Percentiles rank a stretch among this genome's conserved stretches.
Conservation (phyloP, 2,329 filamentous ascomycete genomes). For the Stromatinia cepivora region DNA sequence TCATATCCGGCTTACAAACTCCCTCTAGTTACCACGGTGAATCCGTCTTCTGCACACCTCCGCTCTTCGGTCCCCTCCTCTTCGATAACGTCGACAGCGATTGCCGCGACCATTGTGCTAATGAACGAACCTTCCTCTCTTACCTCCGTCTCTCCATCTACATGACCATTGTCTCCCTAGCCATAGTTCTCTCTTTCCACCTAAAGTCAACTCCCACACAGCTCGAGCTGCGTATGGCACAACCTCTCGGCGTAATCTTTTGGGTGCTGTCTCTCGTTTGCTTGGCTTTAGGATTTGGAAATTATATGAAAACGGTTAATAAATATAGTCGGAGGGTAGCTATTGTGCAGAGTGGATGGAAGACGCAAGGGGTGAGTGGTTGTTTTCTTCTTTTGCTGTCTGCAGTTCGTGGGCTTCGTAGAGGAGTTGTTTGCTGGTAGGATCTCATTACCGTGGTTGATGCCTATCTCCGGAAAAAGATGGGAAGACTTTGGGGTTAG, state of each 20-base stretch:
- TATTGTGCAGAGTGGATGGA: slow-evolving; percentile 90
- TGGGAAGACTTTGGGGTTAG: neutral
- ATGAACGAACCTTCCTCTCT: slow-evolving; percentile 71
- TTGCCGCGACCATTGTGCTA: slow-evolving; percentile 57
- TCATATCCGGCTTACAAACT: neutral
- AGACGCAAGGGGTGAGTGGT: slow-evolving; percentile 71
- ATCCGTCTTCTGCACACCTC: slow-evolving; percentile 35
- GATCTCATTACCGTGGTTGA: too few species aligned
- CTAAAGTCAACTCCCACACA: slow-evolving; percentile 70
- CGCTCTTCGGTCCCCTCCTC: slow-evolving; percentile 54
- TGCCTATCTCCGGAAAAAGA: neutral
- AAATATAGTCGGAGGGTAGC: slow-evolving; percentile 78
- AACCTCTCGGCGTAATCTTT: slow-evolving; percentile 84
- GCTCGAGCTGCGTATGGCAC: slow-evolving; percentile 73
- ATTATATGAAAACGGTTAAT: slow-evolving; percentile 81
- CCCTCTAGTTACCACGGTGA: slow-evolving; percentile 27
- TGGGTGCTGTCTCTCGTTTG: slow-evolving; percentile 81
- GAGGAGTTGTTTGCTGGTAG: too few species aligned
- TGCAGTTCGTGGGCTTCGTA: neutral
- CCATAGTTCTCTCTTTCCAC: slow-evolving; percentile 92
- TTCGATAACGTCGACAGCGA: slow-evolving; percentile 68
- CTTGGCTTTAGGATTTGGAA: slow-evolving; percentile 73
- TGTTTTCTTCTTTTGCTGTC: slow-evolving; percentile 7
- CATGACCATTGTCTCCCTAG: slow-evolving; percentile 84
- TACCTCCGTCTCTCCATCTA: slow-evolving; percentile 88